These are phyloP conservation scores for Phialophora macrospora DNA, from an alignment of 2,329 filamentous ascomycete species.

Conservation along the genomic window DNA sequence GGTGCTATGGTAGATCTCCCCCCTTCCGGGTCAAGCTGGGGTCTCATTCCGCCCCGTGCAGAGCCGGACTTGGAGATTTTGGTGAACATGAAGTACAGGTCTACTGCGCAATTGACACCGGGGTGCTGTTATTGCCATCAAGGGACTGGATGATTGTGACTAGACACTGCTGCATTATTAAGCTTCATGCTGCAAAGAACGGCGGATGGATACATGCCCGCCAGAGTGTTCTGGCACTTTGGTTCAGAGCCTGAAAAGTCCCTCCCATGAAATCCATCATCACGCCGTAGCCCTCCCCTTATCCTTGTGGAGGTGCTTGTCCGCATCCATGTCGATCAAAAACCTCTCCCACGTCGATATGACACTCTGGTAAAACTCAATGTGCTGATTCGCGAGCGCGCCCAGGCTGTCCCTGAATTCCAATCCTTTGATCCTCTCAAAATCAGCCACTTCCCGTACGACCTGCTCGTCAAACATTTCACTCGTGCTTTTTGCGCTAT, in stretches of 20 bases:
- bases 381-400: conserved; percentile 79
- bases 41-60: no score
- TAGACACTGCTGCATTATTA: background rate
- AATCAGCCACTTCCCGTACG: conserved; percentile 87
- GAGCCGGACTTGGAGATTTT: background rate
- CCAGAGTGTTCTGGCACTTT: background rate
- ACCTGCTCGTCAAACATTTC: conserved; percentile 97
- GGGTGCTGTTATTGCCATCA: background rate
- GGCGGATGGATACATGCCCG: background rate
- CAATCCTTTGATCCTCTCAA: conserved; percentile 92
- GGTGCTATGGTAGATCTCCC: no score
- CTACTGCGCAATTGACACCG: background rate
- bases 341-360: conserved; percentile 88
- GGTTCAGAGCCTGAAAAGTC: background rate
- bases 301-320: conserved; percentile 45
- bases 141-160: background rate
- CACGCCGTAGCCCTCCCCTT: conserved; percentile 31
- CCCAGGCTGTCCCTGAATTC: conserved; percentile 91
- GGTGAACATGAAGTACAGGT: background rate
- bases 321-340: conserved; percentile 81
- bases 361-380: conserved; percentile 81
- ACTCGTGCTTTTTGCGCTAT: conserved; percentile 80
- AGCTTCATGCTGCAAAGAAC: background rate
- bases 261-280: background rate
- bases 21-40: no score